Evolutionary conservation across 805 yeast species (phyloP).

Genomic region (Ogataea populi-albae): DNA sequence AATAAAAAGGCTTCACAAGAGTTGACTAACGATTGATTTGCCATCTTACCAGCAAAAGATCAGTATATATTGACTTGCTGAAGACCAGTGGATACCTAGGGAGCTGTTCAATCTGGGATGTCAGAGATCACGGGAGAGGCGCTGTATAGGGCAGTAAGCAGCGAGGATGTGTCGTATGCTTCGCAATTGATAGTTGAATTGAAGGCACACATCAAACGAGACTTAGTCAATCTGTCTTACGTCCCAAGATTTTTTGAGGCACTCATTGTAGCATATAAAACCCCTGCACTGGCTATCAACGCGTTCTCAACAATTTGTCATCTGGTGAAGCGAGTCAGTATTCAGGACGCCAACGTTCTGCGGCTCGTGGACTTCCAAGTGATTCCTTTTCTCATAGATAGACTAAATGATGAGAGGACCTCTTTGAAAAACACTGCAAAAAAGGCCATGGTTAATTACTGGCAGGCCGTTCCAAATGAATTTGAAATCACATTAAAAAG

Average conservation of each 20-base stretch:
- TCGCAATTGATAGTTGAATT: constrained; percentile 33
- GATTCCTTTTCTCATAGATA: constrained; percentile 49
- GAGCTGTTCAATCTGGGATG: constrained; percentile 9
- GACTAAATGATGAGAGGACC: constrained; percentile 41
- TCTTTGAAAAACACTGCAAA: constrained; percentile 43
- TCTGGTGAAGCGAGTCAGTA: constrained; percentile 53
- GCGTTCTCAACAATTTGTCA: constrained; percentile 55
- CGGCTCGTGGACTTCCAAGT: constrained; percentile 41
- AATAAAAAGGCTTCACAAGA: no score
- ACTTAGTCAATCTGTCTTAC: constrained; percentile 46
- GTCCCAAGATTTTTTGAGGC: constrained; percentile 52
- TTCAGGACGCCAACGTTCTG: constrained; percentile 49
- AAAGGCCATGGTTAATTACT: constrained; percentile 50
- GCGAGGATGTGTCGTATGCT: constrained; percentile 17
- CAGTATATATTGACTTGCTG: no score
- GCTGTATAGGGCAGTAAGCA: constrained; percentile 25
- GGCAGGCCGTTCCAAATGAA: constrained; percentile 48
- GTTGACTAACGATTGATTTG: no score
- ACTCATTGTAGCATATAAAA: constrained; percentile 43
- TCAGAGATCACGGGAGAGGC: constrained; percentile 23
- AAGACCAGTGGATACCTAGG: no score
- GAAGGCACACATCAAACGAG: constrained; percentile 55
- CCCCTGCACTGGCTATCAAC: constrained; percentile 38
- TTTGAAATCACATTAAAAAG: constrained; percentile 47
- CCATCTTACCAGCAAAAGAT: no score